Conservation (phyloP, 768 basidiomycete species). For the Psilocybe sp. region DNA sequence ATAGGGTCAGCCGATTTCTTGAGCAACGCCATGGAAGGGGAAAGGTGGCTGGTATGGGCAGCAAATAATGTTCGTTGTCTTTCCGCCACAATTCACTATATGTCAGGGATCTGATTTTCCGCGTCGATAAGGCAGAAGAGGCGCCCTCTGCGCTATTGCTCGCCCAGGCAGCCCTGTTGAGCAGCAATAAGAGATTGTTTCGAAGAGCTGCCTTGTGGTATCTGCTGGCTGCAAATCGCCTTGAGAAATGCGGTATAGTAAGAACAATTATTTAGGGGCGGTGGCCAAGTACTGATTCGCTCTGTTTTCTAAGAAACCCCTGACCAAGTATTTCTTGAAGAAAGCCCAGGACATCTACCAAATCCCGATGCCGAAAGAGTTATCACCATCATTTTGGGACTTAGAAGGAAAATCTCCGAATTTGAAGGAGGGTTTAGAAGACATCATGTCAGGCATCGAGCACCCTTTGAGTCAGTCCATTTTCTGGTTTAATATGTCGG, state of each 20-base stretch:
- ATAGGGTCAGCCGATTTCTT: constrained; percentile 60
- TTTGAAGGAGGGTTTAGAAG: constrained; percentile 49
- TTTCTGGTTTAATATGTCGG: not conserved
- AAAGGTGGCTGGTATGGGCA: constrained; percentile 85
- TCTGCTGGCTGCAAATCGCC: constrained; percentile 65
- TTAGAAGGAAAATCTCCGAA: constrained; percentile 51
- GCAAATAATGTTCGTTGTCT: constrained; percentile 66
- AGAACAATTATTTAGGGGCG: constrained; percentile 25
- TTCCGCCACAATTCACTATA: not conserved
- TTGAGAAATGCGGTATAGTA: constrained; percentile 86
- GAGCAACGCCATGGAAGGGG: constrained; percentile 60
- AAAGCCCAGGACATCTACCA: constrained; percentile 66
- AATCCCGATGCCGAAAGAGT: constrained; percentile 43
- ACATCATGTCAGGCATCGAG: constrained; percentile 70
- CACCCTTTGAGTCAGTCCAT: constrained; percentile 64
- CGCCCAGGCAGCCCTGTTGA: constrained; percentile 76
- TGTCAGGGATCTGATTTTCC: constrained; percentile 10
- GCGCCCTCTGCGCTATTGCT: constrained; percentile 75
- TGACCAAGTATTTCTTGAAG: constrained; percentile 80
- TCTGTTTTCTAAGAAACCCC: constrained; percentile 58
- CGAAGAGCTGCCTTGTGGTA: constrained; percentile 81
- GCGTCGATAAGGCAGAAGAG: constrained; percentile 69
- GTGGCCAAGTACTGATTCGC: constrained; percentile 1
- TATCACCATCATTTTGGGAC: constrained; percentile 83
- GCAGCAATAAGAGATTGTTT: constrained; percentile 49